These are phyloP conservation scores for Carallia brachiata DNA, from an alignment of 345 rosid genomes.

Conservation along the genomic window DNA sequence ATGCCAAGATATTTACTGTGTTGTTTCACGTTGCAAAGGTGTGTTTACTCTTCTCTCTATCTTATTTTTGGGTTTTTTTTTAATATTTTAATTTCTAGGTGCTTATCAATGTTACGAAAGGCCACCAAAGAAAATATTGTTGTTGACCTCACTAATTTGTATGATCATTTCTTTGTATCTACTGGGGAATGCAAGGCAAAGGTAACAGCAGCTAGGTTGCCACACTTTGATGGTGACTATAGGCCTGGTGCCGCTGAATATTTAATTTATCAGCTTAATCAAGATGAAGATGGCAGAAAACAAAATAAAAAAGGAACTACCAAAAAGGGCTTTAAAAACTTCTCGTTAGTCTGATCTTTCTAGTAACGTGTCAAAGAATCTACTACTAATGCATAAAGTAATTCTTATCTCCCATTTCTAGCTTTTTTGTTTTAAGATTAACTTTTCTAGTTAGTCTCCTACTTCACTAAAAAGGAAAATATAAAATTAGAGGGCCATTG, in stretches of 20 bases:
- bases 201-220: too few species aligned
- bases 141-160: slow-evolving; percentile 6
- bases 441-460: too few species aligned
- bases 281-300: slow-evolving; percentile 95
- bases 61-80: slow-evolving; percentile 3
- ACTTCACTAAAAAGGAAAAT: too few species aligned
- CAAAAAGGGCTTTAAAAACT: slow-evolving; percentile 92
- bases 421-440: too few species aligned
- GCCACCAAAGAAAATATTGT: slow-evolving; percentile 84
- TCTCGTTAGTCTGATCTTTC: slow-evolving; percentile 92
- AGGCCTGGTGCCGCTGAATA: too few species aligned
- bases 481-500: too few species aligned
- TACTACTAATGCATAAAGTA: slow-evolving; percentile 25
- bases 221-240: too few species aligned
- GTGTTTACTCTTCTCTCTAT: slow-evolving; percentile 21
- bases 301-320: slow-evolving; percentile 76
- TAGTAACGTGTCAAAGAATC: slow-evolving; percentile 87
- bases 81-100: slow-evolving; percentile 63
- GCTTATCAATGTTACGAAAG: slow-evolving; percentile 79
- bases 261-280: slow-evolving; percentile 42
- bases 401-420: too few species aligned
- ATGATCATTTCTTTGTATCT: neutral
- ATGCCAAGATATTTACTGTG: slow-evolving; percentile 2
- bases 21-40: neutral
- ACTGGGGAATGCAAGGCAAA: too few species aligned